phyloP scores from a whole-genome alignment of 2,329 filamentous ascomycete genomes.

The Pestalotiopsis sp. region DNA sequence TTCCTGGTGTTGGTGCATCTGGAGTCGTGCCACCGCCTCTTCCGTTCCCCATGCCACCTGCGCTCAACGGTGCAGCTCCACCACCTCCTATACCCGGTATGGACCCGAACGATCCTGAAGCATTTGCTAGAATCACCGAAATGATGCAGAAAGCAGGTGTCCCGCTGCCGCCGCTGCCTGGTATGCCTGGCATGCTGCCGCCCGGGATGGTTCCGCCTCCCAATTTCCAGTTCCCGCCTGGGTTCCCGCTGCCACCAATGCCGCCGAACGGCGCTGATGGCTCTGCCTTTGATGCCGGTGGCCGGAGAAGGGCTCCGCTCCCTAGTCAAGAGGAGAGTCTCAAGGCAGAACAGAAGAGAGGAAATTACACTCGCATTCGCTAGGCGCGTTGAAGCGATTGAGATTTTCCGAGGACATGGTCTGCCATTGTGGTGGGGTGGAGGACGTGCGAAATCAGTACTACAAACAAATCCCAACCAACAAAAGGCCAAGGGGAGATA shows the following conservation, averaged over 20 bases:
- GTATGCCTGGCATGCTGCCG: conserved; percentile 51
- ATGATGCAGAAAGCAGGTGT: conserved; percentile 68
- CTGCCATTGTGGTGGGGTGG: neutral
- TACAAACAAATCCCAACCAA: neutral
- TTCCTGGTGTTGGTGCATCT: conserved; percentile 32
- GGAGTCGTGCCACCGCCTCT: conserved; percentile 45
- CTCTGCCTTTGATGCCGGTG: conserved; percentile 23
- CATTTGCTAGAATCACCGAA: conserved; percentile 62
- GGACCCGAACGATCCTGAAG: conserved; percentile 61
- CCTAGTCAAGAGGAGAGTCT: conserved; percentile 85
- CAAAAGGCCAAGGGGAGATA: neutral
- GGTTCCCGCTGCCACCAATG: conserved; percentile 42
- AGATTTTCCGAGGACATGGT: neutral
- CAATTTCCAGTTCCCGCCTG: conserved; percentile 43
- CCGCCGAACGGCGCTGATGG: conserved; percentile 27
- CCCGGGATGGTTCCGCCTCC: conserved; percentile 49
- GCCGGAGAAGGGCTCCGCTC: conserved; percentile 64
- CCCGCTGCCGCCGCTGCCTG: conserved; percentile 58
- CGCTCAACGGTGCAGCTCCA: conserved; percentile 45
- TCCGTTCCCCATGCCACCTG: conserved; percentile 48
- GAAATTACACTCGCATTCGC: conserved; percentile 58
- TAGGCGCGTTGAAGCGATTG: conserved; percentile 27
- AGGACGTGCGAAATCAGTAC: neutral
- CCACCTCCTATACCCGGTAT: conserved; percentile 50
- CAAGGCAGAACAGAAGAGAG: conserved; percentile 71